These are phyloP conservation scores for Artemisia tridentata DNA, from an alignment of 129 eudicot species.

Conservation along the genomic window DNA sequence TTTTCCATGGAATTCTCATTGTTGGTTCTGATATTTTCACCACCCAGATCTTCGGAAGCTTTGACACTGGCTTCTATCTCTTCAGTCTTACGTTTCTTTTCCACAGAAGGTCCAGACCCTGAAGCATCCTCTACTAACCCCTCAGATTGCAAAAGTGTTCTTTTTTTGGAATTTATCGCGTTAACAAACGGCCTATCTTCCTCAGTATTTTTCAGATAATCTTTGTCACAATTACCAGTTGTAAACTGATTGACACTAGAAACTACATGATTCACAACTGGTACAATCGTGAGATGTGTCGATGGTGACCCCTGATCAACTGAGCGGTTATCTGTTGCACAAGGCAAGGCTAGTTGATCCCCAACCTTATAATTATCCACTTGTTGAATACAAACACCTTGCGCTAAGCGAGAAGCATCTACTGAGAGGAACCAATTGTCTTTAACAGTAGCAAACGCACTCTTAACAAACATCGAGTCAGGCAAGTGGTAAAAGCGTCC, in stretches of 20 bases:
- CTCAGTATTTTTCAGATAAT: slow-evolving; percentile 29
- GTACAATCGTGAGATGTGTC: not conserved
- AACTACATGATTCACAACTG: slow-evolving; percentile 27
- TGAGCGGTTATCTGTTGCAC: slow-evolving; percentile 28
- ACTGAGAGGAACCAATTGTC: slow-evolving; percentile 50
- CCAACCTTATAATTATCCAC: slow-evolving; percentile 8
- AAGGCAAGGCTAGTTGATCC: slow-evolving; percentile 35
- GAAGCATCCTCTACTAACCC: not conserved
- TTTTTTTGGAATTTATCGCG: slow-evolving; percentile 22
- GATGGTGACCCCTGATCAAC: not conserved
- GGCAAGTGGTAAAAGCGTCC: slow-evolving; percentile 55
- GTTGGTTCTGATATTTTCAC: no score
- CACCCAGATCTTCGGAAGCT: slow-evolving; percentile 3
- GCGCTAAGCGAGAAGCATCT: slow-evolving; percentile 43
- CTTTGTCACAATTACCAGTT: slow-evolving; percentile 23
- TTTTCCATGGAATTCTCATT: no score
- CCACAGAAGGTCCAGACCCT: slow-evolving; percentile 27
- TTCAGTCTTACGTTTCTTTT: slow-evolving; percentile 44
- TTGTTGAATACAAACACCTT: slow-evolving; percentile 23
- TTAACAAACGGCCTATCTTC: slow-evolving; percentile 23
- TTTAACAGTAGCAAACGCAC: slow-evolving; percentile 59
- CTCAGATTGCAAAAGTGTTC: slow-evolving; percentile 6
- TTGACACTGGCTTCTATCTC: slow-evolving; percentile 17
- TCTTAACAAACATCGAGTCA: slow-evolving; percentile 56
- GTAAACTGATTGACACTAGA: slow-evolving; percentile 13